phyloP scores from a whole-genome alignment of 2,329 filamentous ascomycete species.

The Pestalotiopsis sp. region DNA sequence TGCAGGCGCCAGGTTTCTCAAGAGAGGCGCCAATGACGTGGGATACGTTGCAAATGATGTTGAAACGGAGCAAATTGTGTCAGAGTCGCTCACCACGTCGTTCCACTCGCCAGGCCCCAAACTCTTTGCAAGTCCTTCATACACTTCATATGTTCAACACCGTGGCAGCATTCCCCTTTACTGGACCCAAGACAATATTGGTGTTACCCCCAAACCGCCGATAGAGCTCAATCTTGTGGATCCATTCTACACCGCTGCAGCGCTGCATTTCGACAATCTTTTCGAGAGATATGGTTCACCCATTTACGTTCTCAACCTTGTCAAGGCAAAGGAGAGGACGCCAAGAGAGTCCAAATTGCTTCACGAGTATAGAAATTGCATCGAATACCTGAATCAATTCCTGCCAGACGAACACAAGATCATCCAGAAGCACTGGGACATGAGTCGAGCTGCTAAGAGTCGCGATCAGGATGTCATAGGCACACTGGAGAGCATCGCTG shows the following conservation, averaged over 20 bases:
- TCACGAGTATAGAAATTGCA: constrained; percentile 82
- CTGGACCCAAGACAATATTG: constrained; percentile 96
- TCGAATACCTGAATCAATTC: constrained; percentile 93
- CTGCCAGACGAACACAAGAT: constrained; percentile 84
- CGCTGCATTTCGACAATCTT: constrained; percentile 91
- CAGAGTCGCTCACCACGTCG: constrained; percentile 90
- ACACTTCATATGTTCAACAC: constrained; percentile 96
- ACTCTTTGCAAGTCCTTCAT: constrained; percentile 85
- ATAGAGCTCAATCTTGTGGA: constrained; percentile 96
- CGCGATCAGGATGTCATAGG: constrained; percentile 93
- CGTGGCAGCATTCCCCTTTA: constrained; percentile 94
- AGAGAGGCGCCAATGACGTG: constrained; percentile 90
- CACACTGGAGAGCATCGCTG: constrained; percentile 85
- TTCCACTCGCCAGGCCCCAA: constrained; percentile 89
- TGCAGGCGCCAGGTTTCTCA: constrained; percentile 90
- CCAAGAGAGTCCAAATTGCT: constrained; percentile 91
- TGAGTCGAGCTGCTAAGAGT: constrained; percentile 93
- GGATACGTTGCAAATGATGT: constrained; percentile 98
- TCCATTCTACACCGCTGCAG: constrained; percentile 92
- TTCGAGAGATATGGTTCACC: constrained; percentile 93
- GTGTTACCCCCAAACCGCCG: constrained; percentile 93
- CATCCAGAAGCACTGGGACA: constrained; percentile 94
- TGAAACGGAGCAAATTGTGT: constrained; percentile 97
- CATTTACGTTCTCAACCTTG: constrained; percentile 87
- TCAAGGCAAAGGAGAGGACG: constrained; percentile 85